A percentile compares a stretch with the other conserved stretches of the same genome.
Conservation (phyloP, 129 eudicot genomes). For the Artemisia argyi region DNA sequence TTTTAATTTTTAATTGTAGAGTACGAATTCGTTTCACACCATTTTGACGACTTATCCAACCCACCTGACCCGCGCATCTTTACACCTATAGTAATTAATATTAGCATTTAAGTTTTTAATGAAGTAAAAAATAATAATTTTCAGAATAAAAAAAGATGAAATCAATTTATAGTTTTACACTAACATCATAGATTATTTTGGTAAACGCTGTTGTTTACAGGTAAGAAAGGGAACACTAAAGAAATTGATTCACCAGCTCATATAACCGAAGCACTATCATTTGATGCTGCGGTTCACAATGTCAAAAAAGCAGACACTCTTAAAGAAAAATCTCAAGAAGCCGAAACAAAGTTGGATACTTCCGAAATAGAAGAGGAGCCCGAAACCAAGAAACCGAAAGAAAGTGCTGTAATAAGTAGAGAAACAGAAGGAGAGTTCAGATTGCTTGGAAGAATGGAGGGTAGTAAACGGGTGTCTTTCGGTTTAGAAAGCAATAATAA, state of each 20-base stretch:
- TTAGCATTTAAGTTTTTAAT: too few species aligned
- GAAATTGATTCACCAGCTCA: constrained; percentile 23
- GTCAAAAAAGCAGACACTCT: constrained; percentile 29
- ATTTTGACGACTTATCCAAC: too few species aligned
- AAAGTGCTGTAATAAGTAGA: constrained; percentile 39
- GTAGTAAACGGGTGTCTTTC: constrained; percentile 41
- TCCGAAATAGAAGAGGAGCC: constrained; percentile 37
- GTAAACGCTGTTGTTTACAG: constrained; percentile 14
- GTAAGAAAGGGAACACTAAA: constrained; percentile 20
- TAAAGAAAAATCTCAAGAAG: constrained; percentile 20
- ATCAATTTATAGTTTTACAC: background rate
- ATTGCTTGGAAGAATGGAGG: constrained; percentile 41
- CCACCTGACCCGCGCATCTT: too few species aligned
- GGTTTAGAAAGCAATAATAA: constrained; percentile 29
- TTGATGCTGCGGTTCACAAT: constrained; percentile 43
- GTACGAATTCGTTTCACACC: too few species aligned
- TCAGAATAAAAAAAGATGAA: background rate
- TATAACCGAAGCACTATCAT: constrained; percentile 27
- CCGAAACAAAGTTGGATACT: constrained; percentile 13
- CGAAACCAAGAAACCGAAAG: constrained; percentile 35
- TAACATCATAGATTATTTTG: background rate
- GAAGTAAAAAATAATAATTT: too few species aligned
- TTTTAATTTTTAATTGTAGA: too few species aligned
- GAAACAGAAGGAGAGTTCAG: constrained; percentile 46
- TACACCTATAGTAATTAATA: too few species aligned